Evolutionary conservation across 176 grass and related monocot species (phyloP).

Genomic region (Neostapfia colusana): DNA sequence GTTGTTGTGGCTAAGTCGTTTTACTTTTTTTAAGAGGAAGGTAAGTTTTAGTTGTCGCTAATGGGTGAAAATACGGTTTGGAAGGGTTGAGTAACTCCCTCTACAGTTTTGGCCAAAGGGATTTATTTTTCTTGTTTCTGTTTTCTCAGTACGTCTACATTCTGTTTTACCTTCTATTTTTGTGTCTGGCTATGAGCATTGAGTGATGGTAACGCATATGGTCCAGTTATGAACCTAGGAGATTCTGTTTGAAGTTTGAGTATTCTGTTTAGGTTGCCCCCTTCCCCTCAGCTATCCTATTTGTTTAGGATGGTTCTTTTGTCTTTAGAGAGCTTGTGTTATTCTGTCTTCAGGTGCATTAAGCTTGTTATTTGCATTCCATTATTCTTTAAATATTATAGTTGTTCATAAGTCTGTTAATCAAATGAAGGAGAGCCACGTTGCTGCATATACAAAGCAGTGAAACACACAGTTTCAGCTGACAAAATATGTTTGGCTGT

Average conservation of each 20-base stretch:
- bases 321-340: not conserved
- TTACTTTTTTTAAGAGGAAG: not conserved
- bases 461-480: constrained; percentile 1
- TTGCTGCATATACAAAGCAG: constrained; percentile 3
- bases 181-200: not conserved
- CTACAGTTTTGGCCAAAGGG: constrained; percentile 6
- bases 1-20: constrained; percentile 19
- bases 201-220: not conserved
- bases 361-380: constrained; percentile 19
- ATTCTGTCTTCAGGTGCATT: not conserved
- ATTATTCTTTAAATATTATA: not conserved
- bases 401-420: not conserved
- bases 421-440: not conserved
- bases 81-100: constrained; percentile 1
- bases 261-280: not conserved
- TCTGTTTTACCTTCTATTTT: not conserved
- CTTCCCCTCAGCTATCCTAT: not conserved
- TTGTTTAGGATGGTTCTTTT: not conserved
- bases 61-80: constrained; percentile 14
- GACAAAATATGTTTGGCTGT: not conserved
- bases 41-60: not conserved
- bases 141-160: not conserved
- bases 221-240: constrained; percentile 8
- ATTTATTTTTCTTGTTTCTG: constrained; percentile 14
- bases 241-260: constrained; percentile 19